Evolutionary conservation across 306 rosid genomes (phyloP).

Genomic region (Casuarina cunninghamiana): DNA sequence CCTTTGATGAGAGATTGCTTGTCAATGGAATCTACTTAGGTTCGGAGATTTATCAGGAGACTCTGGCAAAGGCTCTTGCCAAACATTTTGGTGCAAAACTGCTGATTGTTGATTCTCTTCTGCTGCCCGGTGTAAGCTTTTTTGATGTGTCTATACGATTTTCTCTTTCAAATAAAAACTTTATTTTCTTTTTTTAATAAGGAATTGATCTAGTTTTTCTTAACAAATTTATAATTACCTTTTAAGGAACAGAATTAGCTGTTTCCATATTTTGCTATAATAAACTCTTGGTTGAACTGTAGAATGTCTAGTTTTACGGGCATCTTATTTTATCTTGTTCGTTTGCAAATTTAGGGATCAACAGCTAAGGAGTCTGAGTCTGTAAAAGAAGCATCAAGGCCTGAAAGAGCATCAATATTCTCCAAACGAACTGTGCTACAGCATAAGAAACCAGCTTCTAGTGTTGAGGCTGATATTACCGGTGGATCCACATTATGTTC

Average conservation of each 20-base stretch:
- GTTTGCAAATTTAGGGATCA: slow-evolving; percentile 51
- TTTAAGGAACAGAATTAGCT: slow-evolving; percentile 10
- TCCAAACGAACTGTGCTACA: slow-evolving; percentile 57
- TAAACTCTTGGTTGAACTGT: background rate
- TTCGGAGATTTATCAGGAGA: slow-evolving; percentile 95
- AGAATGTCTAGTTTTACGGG: background rate
- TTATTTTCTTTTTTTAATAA: background rate
- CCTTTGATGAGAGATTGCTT: slow-evolving; percentile 13
- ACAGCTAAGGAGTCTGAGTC: slow-evolving; percentile 54
- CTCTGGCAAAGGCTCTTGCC: slow-evolving; percentile 88
- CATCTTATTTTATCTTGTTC: slow-evolving; percentile 2
- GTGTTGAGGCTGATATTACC: slow-evolving; percentile 86
- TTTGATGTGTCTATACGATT: slow-evolving; percentile 16
- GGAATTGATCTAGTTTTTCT: slow-evolving; percentile 2
- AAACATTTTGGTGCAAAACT: slow-evolving; percentile 76
- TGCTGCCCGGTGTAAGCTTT: slow-evolving; percentile 81
- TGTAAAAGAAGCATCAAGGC: slow-evolving; percentile 61
- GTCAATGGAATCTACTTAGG: slow-evolving; percentile 50
- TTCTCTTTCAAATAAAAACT: slow-evolving; percentile 6
- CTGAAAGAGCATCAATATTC: slow-evolving; percentile 59
- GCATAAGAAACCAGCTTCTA: slow-evolving; percentile 76
- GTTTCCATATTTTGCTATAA: background rate
- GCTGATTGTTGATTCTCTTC: slow-evolving; percentile 78
- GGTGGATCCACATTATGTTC: slow-evolving; percentile 80
- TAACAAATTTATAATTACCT: background rate